These are phyloP conservation scores for Drechslerella coelobrocha DNA, from an alignment of 2,329 filamentous ascomycete genomes.

Conservation along the genomic window DNA sequence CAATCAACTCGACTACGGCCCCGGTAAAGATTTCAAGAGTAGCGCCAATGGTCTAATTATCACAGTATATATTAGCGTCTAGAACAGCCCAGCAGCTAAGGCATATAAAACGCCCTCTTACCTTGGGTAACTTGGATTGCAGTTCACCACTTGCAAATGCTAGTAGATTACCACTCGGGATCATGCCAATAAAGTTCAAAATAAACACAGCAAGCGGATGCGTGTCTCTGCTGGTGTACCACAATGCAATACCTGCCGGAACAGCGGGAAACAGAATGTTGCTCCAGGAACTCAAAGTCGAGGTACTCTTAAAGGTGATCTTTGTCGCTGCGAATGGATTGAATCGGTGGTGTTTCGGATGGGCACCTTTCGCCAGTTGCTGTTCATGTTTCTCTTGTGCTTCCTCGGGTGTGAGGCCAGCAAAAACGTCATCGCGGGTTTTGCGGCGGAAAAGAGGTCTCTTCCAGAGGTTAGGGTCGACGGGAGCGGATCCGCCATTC, in stretches of 20 bases:
- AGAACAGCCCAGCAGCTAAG: too few relatives aligned
- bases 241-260: constrained; percentile 31
- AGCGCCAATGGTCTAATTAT: constrained; percentile 74
- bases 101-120: not conserved
- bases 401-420: constrained; percentile 18
- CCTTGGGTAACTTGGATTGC: constrained; percentile 33
- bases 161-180: constrained; percentile 36
- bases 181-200: constrained; percentile 47
- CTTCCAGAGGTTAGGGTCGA: too few relatives aligned
- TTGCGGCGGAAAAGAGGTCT: not conserved
- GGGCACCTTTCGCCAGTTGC: not conserved
- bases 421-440: constrained; percentile 39
- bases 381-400: not conserved
- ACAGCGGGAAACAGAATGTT: constrained; percentile 37
- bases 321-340: constrained; percentile 19
- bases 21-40: constrained; percentile 70
- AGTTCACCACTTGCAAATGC: constrained; percentile 44
- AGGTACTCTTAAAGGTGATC: constrained; percentile 33
- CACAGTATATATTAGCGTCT: too few relatives aligned
- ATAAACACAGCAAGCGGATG: constrained; percentile 27
- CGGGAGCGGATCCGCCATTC: too few relatives aligned
- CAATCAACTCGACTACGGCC: constrained; percentile 78
- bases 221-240: constrained; percentile 19
- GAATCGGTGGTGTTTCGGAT: constrained; percentile 14
- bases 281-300: constrained; percentile 20